Conservation (phyloP, 2,329 filamentous ascomycete species). For the Neonectria neomacrospora region DNA sequence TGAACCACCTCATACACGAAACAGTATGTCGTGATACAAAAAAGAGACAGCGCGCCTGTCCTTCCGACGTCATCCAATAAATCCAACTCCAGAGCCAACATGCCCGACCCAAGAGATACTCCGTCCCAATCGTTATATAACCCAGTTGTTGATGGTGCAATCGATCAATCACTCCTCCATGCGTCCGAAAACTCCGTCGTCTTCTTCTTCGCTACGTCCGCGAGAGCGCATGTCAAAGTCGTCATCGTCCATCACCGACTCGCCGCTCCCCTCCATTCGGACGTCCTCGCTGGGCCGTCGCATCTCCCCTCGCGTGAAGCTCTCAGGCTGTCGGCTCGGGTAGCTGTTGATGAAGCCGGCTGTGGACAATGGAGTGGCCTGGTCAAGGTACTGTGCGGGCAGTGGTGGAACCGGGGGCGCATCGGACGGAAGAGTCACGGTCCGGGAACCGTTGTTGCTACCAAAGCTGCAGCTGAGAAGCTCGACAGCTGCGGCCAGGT, state of each 20-base stretch:
- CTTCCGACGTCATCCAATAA: slow-evolving; percentile 50
- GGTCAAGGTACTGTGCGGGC: slow-evolving; percentile 80
- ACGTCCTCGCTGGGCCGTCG: slow-evolving; percentile 66
- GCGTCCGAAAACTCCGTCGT: slow-evolving; percentile 93
- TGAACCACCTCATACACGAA: slow-evolving; percentile 63
- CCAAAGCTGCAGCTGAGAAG: slow-evolving; percentile 91
- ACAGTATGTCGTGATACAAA: slow-evolving; percentile 59
- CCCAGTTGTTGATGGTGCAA: slow-evolving; percentile 41
- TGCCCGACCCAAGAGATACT: slow-evolving; percentile 45
- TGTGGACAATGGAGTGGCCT: slow-evolving; percentile 65
- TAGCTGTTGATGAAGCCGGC: slow-evolving; percentile 73
- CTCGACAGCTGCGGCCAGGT: slow-evolving; percentile 90
- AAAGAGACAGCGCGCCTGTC: slow-evolving; percentile 56
- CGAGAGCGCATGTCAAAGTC: slow-evolving; percentile 71
- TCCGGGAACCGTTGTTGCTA: slow-evolving; percentile 75
- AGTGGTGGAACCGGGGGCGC: slow-evolving; percentile 89
- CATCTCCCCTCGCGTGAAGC: slow-evolving; percentile 70
- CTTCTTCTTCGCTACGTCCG: slow-evolving; percentile 84
- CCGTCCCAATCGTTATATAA: slow-evolving; percentile 32
- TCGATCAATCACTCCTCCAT: slow-evolving; percentile 82
- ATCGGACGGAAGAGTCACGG: slow-evolving; percentile 72
- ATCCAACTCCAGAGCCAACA: slow-evolving; percentile 49
- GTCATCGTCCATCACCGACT: slow-evolving; percentile 73
- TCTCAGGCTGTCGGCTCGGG: slow-evolving; percentile 70
- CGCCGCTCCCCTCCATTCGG: slow-evolving; percentile 74